phyloP scores from a whole-genome alignment of 1,284 basidiomycete species.

The Cronartium quercuum region DNA sequence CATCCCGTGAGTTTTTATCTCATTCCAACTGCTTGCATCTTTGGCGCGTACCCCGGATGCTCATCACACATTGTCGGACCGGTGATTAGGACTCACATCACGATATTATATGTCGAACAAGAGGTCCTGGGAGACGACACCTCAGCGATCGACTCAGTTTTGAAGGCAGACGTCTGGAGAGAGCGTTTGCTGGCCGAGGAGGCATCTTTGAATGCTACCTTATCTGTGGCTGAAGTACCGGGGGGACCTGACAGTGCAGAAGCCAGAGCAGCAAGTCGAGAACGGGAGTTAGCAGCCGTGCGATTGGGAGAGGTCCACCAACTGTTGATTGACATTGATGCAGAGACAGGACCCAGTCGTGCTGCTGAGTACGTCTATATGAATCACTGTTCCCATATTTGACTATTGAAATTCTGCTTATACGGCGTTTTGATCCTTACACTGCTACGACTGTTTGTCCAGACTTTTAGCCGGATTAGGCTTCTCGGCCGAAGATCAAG shows the following conservation, averaged over 20 bases:
- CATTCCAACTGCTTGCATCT: neutral
- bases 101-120: conserved; percentile 96
- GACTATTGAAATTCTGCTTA: neutral
- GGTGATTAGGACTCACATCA: conserved; percentile 64
- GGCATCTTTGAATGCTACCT: conserved; percentile 62
- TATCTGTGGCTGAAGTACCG: conserved; percentile 56
- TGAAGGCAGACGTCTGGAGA: conserved; percentile 94
- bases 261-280: conserved; percentile 66
- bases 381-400: no score
- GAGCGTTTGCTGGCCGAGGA: conserved; percentile 82
- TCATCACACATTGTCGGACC: neutral
- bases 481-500: conserved; percentile 1
- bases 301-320: conserved; percentile 88
- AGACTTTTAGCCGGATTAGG: conserved; percentile 27
- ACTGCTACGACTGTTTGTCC: conserved; percentile 84
- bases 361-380: conserved; percentile 84
- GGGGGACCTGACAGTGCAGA: conserved; percentile 41
- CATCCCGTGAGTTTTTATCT: conserved; percentile 56
- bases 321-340: conserved; percentile 91
- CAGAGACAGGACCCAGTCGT: conserved; percentile 87
- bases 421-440: conserved; percentile 60
- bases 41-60: neutral
- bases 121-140: conserved; percentile 93
- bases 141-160: conserved; percentile 80
- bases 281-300: conserved; percentile 73